Evolutionary conservation across 306 rosid species (phyloP), one percentile per base, ranked within the genome.

Genomic region (Ammopiptanthus mongolicus): DNA sequence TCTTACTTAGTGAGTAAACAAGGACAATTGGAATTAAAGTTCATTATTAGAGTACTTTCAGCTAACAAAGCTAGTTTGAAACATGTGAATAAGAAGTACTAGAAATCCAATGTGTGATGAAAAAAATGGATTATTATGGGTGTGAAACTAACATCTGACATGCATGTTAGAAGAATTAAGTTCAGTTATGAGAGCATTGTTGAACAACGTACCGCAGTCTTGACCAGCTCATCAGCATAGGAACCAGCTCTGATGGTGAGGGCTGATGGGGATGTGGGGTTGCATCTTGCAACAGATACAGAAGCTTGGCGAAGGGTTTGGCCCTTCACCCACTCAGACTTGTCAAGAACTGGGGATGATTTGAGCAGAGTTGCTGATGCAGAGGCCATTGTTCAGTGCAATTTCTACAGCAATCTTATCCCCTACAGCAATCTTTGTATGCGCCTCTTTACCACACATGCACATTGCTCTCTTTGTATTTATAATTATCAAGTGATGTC

Each of bases 311-410:
- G 91, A 53, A 94, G 95, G 36, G 89, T 66, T 31, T 86, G 91
- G 34, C 97, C 96, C 71, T 91, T 91, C 39, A 91, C 83, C 97
- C 97, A 94, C 33, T 94, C 98, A 62, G 89, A 88, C 84, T 91
- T 94, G 78, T 94, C 95, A n/a, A 94, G 83, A 69, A 94, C 88
- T 9, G 92, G 86, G 37, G 96, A 87, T 46, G 98, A 78, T 64
- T 91, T 94, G 75, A 94, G 90, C 62, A 93, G 77, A 73, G 97
- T 85, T 6, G 96, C 95, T 2, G 93, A 91, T 3, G 97, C 96
- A 86, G 91, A 88, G 51, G 92, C 84, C 86, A 75, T 78, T 47
- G 7, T 44, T 63, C 64, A 36, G 28, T 68, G 25, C 46, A 23
- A 23, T 23, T 8, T 37, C 44, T 37, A 37, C 2, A 61, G n/a